Evolutionary conservation across 805 yeast species (phyloP).

Genomic region (Zygosaccharomyces pseudorouxii): DNA sequence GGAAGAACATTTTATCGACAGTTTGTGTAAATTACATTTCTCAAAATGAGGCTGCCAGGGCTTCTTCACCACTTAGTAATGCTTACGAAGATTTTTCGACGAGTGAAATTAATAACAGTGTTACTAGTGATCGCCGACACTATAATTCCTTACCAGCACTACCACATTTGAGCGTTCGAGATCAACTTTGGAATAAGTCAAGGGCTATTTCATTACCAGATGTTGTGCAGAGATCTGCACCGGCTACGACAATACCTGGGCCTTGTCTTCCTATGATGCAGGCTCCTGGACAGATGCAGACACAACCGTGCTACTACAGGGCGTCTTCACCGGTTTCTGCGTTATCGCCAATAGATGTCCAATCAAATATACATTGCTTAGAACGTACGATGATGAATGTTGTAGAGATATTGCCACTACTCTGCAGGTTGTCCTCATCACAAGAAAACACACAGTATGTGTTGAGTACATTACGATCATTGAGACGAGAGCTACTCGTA

Average conservation of each 20-base stretch:
- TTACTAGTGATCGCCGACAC: constrained; percentile 9
- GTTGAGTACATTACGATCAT: background rate
- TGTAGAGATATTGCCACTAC: background rate
- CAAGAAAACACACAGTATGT: background rate
- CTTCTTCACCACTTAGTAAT: constrained; percentile 2
- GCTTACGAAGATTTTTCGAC: background rate
- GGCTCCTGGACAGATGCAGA: background rate
- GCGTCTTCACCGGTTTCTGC: background rate
- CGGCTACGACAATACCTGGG: background rate
- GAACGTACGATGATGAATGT: background rate
- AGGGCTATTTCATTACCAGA: constrained; percentile 16
- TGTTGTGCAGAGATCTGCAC: constrained; percentile 6
- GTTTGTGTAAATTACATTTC: constrained; percentile 27
- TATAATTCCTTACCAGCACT: constrained; percentile 13
- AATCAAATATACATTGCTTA: background rate
- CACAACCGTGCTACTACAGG: constrained; percentile 1
- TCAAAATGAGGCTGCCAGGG: constrained; percentile 1
- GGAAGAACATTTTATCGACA: constrained; percentile 31
- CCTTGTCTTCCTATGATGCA: too few species aligned
- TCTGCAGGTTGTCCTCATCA: background rate
- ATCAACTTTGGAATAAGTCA: constrained; percentile 11
- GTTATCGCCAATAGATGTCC: background rate
- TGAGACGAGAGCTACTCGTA: background rate
- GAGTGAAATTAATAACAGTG: background rate
- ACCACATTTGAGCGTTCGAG: constrained; percentile 12